phyloP scores from a whole-genome alignment of 2,329 filamentous ascomycete genomes.

The Fusarium praegraminearum region DNA sequence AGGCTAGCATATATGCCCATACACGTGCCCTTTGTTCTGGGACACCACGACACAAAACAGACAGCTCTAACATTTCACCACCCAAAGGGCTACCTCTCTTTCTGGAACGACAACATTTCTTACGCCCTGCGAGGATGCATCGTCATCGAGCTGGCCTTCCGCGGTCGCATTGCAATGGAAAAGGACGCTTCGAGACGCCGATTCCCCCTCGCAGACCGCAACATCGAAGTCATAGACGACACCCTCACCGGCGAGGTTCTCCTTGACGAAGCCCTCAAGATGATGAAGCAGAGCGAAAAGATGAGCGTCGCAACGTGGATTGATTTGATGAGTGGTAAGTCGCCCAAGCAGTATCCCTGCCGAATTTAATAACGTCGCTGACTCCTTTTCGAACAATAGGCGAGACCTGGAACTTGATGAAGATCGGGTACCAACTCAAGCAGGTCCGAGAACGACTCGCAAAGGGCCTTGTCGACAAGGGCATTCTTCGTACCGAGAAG shows the following conservation, averaged over 20 bases:
- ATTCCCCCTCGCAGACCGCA: conserved; percentile 90
- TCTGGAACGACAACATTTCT: conserved; percentile 99
- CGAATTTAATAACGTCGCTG: conserved; percentile 24
- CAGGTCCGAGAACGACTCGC: conserved; percentile 97
- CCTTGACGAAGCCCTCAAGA: conserved; percentile 96
- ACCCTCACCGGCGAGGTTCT: conserved; percentile 96
- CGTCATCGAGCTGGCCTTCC: conserved; percentile 95
- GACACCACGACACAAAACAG: background rate
- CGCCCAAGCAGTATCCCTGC: conserved; percentile 33
- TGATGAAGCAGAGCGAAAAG: conserved; percentile 99
- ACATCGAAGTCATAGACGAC: conserved; percentile 98
- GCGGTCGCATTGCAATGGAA: conserved; percentile 97
- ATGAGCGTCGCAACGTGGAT: conserved; percentile 99
- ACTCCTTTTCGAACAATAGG: conserved; percentile 65
- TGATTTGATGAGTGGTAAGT: conserved; percentile 93
- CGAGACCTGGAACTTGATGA: conserved; percentile 99
- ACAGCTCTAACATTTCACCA: conserved; percentile 16
- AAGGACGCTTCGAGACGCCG: conserved; percentile 92
- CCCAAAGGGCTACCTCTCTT: conserved; percentile 90
- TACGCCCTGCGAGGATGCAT: conserved; percentile 98
- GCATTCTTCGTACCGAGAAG: conserved; percentile 97
- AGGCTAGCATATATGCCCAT: conserved; percentile 42
- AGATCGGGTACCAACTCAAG: conserved; percentile 99
- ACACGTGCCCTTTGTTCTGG: conserved; percentile 26
- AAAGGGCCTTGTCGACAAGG: conserved; percentile 98